phyloP scores from a whole-genome alignment of 352 stramenopile genomes.

The Phytopythium aichiense region DNA sequence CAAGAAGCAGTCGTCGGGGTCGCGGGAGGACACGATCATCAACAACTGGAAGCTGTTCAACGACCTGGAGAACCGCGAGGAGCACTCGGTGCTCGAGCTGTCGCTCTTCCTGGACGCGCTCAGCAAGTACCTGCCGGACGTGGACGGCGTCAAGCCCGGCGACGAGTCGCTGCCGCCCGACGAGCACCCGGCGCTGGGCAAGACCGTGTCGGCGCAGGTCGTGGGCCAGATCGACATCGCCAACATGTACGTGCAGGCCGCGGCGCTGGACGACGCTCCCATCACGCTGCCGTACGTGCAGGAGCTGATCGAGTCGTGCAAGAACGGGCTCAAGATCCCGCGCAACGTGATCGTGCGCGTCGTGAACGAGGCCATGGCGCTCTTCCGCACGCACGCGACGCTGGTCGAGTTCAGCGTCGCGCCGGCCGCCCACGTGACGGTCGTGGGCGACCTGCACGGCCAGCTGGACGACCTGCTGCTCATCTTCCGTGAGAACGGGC shows the following conservation, averaged over 20 bases:
- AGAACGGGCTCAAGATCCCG: conserved; percentile 73
- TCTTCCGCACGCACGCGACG: conserved; percentile 56
- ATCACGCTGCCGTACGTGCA: conserved; percentile 69
- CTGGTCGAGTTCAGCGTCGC: conserved; percentile 67
- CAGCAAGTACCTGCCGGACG: conserved; percentile 69
- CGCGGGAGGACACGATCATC: conserved; percentile 51
- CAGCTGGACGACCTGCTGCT: conserved; percentile 83
- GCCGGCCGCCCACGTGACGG: conserved; percentile 68
- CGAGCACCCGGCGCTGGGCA: conserved; percentile 20
- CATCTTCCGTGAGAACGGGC: conserved; percentile 81
- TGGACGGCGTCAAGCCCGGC: conserved; percentile 29
- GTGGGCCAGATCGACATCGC: conserved; percentile 78
- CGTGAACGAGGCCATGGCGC: conserved; percentile 43
- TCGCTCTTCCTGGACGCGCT: conserved; percentile 75
- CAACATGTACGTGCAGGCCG: conserved; percentile 75
- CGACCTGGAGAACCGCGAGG: conserved; percentile 82
- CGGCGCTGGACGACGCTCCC: conserved; percentile 41
- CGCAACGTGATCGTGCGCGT: conserved; percentile 74
- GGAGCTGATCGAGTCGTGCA: conserved; percentile 75
- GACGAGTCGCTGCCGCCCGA: conserved; percentile 8
- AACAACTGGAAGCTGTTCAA: conserved; percentile 88
- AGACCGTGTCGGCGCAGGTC: conserved; percentile 56
- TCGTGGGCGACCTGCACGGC: conserved; percentile 82
- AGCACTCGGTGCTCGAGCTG: conserved; percentile 78
- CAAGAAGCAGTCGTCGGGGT: conserved; percentile 7